Evolutionary conservation across 2,329 filamentous ascomycete species (phyloP).

Genomic region (Fusarium oxysporum): DNA sequence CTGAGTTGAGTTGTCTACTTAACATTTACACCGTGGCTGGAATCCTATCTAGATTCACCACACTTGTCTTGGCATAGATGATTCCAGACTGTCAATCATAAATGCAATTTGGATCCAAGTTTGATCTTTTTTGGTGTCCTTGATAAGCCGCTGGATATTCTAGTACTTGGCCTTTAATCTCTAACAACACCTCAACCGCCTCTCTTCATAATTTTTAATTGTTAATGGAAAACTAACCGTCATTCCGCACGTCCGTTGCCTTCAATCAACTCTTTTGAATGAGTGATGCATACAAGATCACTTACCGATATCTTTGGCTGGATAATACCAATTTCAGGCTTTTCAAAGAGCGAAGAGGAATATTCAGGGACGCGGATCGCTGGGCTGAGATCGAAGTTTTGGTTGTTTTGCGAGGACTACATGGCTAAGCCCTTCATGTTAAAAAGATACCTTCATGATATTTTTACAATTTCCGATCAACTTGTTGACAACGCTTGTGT

Average conservation of each 20-base stretch:
- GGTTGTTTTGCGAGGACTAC: neutral
- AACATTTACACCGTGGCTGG: neutral
- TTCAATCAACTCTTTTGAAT: neutral
- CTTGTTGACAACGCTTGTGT: neutral
- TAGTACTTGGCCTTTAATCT: neutral
- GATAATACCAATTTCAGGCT: neutral
- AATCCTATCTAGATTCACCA: neutral
- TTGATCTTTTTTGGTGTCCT: neutral
- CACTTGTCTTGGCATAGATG: neutral
- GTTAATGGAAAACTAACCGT: neutral
- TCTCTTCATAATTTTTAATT: neutral
- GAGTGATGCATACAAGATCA: neutral
- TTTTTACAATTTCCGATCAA: neutral
- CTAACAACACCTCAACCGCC: neutral
- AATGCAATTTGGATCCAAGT: neutral
- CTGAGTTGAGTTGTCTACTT: neutral
- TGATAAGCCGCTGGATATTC: neutral
- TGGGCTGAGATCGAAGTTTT: neutral
- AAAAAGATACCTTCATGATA: neutral
- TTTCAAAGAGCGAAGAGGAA: neutral
- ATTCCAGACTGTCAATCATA: neutral
- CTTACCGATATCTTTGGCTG: neutral
- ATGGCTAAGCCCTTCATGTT: neutral
- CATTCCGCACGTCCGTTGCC: neutral
- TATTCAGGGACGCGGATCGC: neutral